Evolutionary conservation across 805 yeast genomes (phyloP), one percentile per base, ranked within the genome.

Genomic region (Limtongia smithiae): DNA sequence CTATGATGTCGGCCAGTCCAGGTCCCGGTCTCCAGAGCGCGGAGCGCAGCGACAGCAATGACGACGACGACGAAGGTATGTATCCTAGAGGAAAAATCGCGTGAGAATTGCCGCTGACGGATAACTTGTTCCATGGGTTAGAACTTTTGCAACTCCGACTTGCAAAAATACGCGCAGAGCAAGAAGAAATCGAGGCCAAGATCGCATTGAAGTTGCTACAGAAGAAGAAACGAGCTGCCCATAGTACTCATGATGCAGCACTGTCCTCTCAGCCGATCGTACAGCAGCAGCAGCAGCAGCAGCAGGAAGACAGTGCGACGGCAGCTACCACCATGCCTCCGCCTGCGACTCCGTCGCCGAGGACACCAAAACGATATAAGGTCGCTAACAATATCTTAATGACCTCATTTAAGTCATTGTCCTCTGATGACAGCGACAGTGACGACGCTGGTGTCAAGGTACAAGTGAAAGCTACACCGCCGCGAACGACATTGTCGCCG

Each of bases 111-210:
- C 9, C 17, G 7, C 6, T n/a, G 20, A 14, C n/a, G 20, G 20
- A 4, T 32, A 41, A 15, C 20, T 12, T 4, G 14, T 22, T 41
- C 18, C 7, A n/a, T 20, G n/a, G n/a, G n/a, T n/a, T 25, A 48
- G 44, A 32, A 30, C 32, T 44, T 12, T 41, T 38, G 7, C 18
- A 25, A 18, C 41, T 45, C 11, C 38, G 41, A 22, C 38, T 44
- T 9, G 53, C 48, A 14, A 36, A 40, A 36, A 41, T 46, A 21
- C 44, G 36, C 1, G 51, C 51, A 7, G 44, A 48, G 20, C 40
- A 34, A 22, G 43, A 41, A 31, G 51, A 37, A 20, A n/a, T 48
- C 20, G 41, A 48, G 20, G 45, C 53, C 12, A 48, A 48, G 35
- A 18, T 48, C 15, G 41, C 43, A 11, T 42, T 48, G 2, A 37